Evolutionary conservation across 768 basidiomycete species (phyloP), one percentile per base, ranked within the genome.

Genomic region (Cystofilobasidium bisporidii): DNA sequence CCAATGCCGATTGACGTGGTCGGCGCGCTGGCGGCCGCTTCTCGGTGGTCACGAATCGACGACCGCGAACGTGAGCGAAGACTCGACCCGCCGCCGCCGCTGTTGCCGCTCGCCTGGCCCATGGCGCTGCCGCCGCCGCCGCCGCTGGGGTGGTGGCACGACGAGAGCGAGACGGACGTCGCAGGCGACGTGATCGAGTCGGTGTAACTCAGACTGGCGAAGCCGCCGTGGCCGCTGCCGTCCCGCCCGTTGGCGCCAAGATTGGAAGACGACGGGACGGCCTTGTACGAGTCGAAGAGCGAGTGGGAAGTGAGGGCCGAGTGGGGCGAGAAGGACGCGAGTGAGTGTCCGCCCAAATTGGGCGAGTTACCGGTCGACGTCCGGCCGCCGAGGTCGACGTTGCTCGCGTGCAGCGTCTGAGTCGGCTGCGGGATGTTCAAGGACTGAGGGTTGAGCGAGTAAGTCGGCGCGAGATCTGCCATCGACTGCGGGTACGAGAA

Each of bases 91-190:
- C 59, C 18, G 65, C 38, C 8, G 61, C 33, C 12, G 45, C 32
- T 22, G 38, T 45, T 58, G 48, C 28, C n/a, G n/a, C n/a, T n/a
- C n/a, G n/a, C n/a, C n/a, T n/a, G n/a, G n/a, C n/a, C n/a, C n/a
- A n/a, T 11, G 60, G 47, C 60, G 1, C 24, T 4, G 17, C 28
- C 60, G n/a, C 15, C 60, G n/a, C 3, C n/a, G 24, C 17, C 14
- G 24, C 11, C 15, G 20, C 36, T 6, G 6, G 40, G 40, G 30
- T 47, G 60, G 60, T 47, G 60, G 60, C 60, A 41, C 12, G 56
- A 47, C 24, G 61, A 61, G 40, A 63, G 41, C n/a, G 61, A 68
- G 61, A 58, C n/a, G n/a, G 55, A 47, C 61, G 61, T 62, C 14
- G 67, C 56, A 26, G 61, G 61, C 17, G 40, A 45, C 43, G 43